A percentile compares a stretch with the other conserved stretches of the same genome.
Conservation (phyloP, 208 protist genomes). For the Trichomonas tenax region DNA sequence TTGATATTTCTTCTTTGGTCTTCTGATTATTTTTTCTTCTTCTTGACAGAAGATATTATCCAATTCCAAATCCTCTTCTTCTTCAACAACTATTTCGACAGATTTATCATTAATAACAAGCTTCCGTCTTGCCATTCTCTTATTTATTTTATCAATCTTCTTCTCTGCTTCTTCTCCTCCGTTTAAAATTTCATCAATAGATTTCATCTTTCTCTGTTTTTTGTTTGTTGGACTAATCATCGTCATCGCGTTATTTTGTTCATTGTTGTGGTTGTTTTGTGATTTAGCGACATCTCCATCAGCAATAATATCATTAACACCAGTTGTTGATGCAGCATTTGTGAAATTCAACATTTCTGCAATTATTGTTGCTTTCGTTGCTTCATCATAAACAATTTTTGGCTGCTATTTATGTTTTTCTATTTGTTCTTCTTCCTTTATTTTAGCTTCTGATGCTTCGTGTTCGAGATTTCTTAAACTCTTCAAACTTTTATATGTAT, state of each 20-base stretch:
- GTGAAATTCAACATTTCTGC: background rate
- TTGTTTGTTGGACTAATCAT: background rate
- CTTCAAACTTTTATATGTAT: background rate
- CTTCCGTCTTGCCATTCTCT: background rate
- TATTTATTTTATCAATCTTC: background rate
- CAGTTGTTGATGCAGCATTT: background rate
- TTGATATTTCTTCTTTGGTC: background rate
- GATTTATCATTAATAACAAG: background rate
- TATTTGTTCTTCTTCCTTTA: background rate
- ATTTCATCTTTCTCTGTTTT: background rate
- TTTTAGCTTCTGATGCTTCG: background rate
- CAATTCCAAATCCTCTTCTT: background rate
- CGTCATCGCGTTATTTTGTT: background rate
- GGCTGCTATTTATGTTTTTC: background rate
- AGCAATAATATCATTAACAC: background rate
- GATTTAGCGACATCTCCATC: background rate
- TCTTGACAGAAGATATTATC: background rate
- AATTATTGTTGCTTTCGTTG: background rate
- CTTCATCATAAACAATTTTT: background rate
- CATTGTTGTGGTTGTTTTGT: background rate
- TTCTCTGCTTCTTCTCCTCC: background rate
- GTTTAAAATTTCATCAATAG: background rate
- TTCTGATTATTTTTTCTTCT: background rate
- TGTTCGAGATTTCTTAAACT: background rate
- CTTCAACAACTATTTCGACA: background rate